These are phyloP conservation scores for Fusarium incarnatum DNA, from an alignment of 2,329 filamentous ascomycete genomes.

Conservation along the genomic window DNA sequence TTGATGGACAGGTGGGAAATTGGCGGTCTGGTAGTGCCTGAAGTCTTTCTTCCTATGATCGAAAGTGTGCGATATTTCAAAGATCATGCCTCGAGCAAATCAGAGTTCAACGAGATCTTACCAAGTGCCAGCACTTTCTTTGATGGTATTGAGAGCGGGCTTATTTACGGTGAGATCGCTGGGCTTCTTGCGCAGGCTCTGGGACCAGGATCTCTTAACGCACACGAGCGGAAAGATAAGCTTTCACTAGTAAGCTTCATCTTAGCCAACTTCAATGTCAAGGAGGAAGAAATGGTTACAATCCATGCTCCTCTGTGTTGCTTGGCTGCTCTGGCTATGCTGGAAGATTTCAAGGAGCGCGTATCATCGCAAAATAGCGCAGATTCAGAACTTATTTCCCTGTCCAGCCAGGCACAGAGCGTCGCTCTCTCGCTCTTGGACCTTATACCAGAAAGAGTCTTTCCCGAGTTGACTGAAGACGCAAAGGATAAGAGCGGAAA, in stretches of 20 bases:
- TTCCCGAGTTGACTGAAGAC: constrained; percentile 52
- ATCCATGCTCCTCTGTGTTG: constrained; percentile 81
- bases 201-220: constrained; percentile 57
- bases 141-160: constrained; percentile 92
- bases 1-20: constrained; percentile 99
- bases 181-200: constrained; percentile 73
- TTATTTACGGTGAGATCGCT: constrained; percentile 89
- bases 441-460: constrained; percentile 73
- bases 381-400: constrained; percentile 46
- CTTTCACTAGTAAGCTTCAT: constrained; percentile 85
- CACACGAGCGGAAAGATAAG: constrained; percentile 67
- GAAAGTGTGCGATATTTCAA: constrained; percentile 83
- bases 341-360: constrained; percentile 63
- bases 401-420: constrained; percentile 54
- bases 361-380: constrained; percentile 50
- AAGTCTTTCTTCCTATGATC: constrained; percentile 88
- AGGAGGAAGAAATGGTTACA: constrained; percentile 94
- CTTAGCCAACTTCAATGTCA: constrained; percentile 87
- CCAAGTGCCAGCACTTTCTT: constrained; percentile 96
- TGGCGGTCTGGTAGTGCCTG: constrained; percentile 86
- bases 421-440: constrained; percentile 70
- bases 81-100: constrained; percentile 69
- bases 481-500: constrained; percentile 9
- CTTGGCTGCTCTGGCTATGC: constrained; percentile 70
- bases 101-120: constrained; percentile 85